Base-by-base conservation (phyloP, 306 rosid genomes). In the Urtica urens region DNA sequence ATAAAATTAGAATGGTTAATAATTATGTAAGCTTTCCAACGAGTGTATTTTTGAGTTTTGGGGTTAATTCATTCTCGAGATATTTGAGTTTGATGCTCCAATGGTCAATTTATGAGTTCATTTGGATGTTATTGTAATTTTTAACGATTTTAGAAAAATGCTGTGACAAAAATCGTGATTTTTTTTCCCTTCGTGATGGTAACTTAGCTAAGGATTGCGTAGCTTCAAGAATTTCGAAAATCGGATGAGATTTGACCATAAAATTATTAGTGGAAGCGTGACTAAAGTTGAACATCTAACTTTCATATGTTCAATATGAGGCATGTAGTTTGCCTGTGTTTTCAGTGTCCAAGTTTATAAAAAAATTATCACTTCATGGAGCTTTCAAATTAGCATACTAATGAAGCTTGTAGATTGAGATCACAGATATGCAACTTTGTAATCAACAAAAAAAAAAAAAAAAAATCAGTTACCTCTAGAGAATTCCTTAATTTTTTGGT, bases 51-150 rank as follows among this genome's bases (percentile, higher is more conserved):
- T 0, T 33, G 59, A 13, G 15, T 22, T 2, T 2, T 68, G 40
- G 4, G 35, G 71, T 1, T 66, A 0, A 0, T 14, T 23, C 7
- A 6, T 56, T 57, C 52, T 12, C 38, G 67, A 84, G 77, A 16
- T 56, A 56, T 68, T 74, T 58, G 40, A 56, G 1, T 72, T 74
- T 66, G 71, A 77, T 66, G 56, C 64, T 27, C 10, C 64, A 75
- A 57, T 68, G 94, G 85, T 90, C 82, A 62, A 19, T 48, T 61
- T 34, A 74, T 72, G 79, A 80, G 76, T 72, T 81, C 81, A 20
- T 59, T 18, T 11, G 38, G 84, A 74, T 79, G 84, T 55, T 77
- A 57, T 68, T 64, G 64, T 40, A 68, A 68, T 57, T 67, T 75
- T 52, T 46, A 13, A 7, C 13, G 15, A 63, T 63, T 77, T 64